phyloP scores from a whole-genome alignment of 768 basidiomycete genomes.

The Russula foetens region DNA sequence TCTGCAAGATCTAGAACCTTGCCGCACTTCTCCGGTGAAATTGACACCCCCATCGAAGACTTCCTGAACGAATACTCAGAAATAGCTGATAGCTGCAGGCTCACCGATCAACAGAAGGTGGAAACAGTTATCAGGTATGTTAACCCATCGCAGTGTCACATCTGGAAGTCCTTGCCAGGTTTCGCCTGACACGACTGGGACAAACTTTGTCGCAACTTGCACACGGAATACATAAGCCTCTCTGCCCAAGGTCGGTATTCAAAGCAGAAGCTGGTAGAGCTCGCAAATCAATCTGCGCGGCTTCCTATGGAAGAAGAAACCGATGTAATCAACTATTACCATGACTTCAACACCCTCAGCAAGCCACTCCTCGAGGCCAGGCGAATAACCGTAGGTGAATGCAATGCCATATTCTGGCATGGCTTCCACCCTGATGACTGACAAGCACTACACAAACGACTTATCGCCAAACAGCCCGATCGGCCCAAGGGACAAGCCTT shows the following conservation, averaged over 20 bases:
- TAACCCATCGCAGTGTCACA: rapidly evolving
- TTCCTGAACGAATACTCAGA: background rate
- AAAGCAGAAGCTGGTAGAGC: background rate
- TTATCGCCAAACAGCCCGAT: no score
- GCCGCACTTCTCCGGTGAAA: background rate
- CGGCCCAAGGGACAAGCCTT: no score
- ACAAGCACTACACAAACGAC: no score
- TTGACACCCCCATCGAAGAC: background rate
- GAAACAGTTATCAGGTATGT: background rate
- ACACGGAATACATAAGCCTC: rapidly evolving
- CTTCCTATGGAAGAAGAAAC: background rate
- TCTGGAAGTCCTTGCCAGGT: background rate
- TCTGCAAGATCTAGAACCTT: background rate
- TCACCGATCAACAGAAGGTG: background rate
- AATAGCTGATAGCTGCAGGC: background rate
- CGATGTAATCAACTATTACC: background rate
- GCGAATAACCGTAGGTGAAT: background rate
- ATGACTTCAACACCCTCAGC: background rate
- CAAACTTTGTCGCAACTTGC: rapidly evolving
- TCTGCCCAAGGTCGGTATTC: background rate
- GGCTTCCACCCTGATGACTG: no score
- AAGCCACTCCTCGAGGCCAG: background rate
- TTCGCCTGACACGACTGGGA: background rate
- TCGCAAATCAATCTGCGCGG: no score
- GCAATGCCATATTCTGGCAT: background rate